These are phyloP conservation scores for Pyricularia grisea DNA, from an alignment of 2,329 filamentous ascomycete genomes.

Conservation along the genomic window DNA sequence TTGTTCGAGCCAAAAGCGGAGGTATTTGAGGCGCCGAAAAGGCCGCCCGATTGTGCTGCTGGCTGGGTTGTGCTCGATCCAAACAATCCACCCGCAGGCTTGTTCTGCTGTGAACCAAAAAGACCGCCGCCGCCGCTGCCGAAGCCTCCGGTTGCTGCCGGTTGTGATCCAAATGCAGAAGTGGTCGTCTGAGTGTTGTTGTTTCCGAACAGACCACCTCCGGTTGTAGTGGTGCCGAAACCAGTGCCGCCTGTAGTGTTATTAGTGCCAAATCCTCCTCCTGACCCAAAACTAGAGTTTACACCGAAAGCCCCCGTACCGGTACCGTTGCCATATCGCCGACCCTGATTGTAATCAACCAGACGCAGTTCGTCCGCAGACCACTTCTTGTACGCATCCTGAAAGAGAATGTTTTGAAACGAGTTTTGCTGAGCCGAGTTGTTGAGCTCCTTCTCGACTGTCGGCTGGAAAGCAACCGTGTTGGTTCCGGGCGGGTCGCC, in stretches of 20 bases:
- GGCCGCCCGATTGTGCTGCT: slow-evolving; percentile 17
- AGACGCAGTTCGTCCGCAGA: slow-evolving; percentile 78
- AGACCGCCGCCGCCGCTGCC: slow-evolving; percentile 26
- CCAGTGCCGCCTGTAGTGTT: slow-evolving; percentile 27
- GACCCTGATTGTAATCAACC: slow-evolving; percentile 81
- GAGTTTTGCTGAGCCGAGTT: slow-evolving; percentile 43
- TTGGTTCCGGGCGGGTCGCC: slow-evolving; percentile 62
- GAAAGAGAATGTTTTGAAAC: slow-evolving; percentile 73
- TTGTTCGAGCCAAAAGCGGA: slow-evolving; percentile 13
- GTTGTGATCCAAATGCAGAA: slow-evolving; percentile 19
- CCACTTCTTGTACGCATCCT: slow-evolving; percentile 76
- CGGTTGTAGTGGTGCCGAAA: slow-evolving; percentile 35
- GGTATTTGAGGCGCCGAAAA: slow-evolving; percentile 28
- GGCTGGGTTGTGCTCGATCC: slow-evolving; percentile 24
- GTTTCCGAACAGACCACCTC: slow-evolving; percentile 28
- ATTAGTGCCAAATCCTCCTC: slow-evolving; percentile 36
- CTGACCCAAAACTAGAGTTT: slow-evolving; percentile 31
- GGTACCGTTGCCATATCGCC: slow-evolving; percentile 72
- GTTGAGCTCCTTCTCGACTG: slow-evolving; percentile 63
- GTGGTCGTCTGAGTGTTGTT: slow-evolving; percentile 21
- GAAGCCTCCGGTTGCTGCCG: slow-evolving; percentile 22
- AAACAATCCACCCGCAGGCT: slow-evolving; percentile 20
- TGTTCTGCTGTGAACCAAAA: slow-evolving; percentile 26
- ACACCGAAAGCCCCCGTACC: slow-evolving; percentile 72
- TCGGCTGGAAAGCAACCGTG: slow-evolving; percentile 57